Conservation (phyloP, 2,329 filamentous ascomycete genomes). For the Trichoderma sp. region DNA sequence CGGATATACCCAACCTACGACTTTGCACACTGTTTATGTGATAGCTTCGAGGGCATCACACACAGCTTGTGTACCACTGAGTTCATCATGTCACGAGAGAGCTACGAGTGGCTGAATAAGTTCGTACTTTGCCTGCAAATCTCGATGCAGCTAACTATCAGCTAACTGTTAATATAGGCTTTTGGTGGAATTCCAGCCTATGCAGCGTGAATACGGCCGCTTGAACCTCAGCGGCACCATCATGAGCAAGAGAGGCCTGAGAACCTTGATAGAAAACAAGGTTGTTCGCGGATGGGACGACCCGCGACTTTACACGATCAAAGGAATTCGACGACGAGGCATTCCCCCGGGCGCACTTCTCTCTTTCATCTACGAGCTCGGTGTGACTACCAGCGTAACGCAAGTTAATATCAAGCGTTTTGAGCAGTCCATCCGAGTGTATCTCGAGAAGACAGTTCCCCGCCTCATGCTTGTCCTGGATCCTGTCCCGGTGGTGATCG, state of each 20-base stretch:
- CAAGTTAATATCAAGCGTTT: slow-evolving; percentile 82
- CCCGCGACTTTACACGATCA: slow-evolving; percentile 84
- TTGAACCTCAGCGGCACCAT: slow-evolving; percentile 79
- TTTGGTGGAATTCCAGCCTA: slow-evolving; percentile 52
- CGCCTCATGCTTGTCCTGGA: slow-evolving; percentile 88
- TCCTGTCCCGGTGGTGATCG: slow-evolving; percentile 78
- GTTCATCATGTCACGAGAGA: slow-evolving; percentile 80
- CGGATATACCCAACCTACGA: slow-evolving; percentile 95
- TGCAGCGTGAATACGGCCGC: slow-evolving; percentile 80
- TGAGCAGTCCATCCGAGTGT: slow-evolving; percentile 80
- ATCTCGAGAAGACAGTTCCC: slow-evolving; percentile 85
- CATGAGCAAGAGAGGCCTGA: slow-evolving; percentile 82
- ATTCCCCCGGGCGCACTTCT: slow-evolving; percentile 86
- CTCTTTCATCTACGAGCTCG: slow-evolving; percentile 87
- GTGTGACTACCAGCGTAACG: slow-evolving; percentile 79
- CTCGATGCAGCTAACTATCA: too few relatives aligned
- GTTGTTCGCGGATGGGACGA: slow-evolving; percentile 89
- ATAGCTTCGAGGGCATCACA: slow-evolving; percentile 89
- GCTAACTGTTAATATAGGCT: not conserved
- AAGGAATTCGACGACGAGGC: slow-evolving; percentile 79
- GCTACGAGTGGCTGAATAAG: slow-evolving; percentile 86
- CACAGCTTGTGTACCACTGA: slow-evolving; percentile 94
- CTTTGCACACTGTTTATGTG: slow-evolving; percentile 82
- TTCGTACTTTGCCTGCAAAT: not conserved
- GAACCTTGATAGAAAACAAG: slow-evolving; percentile 74